These are phyloP conservation scores for Pleurotus giganteus DNA, from an alignment of 768 basidiomycete species.

Conservation along the genomic window DNA sequence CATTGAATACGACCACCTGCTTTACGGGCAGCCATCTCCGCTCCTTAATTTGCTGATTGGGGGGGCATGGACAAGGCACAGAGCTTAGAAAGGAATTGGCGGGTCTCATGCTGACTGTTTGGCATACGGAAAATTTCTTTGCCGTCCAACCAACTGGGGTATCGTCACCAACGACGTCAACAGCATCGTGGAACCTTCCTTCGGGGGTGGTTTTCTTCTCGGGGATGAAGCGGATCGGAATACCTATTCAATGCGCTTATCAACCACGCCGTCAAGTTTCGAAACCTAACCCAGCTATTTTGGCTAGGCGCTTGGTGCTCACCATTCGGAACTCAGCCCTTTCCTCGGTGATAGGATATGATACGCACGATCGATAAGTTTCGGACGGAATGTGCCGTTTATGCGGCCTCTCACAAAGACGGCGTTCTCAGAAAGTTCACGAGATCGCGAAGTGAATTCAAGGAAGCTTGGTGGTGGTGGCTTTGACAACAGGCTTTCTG, in stretches of 20 bases:
- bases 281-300: background rate
- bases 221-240: conserved; percentile 1
- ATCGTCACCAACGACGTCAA: conserved; percentile 8
- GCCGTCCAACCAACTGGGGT: background rate
- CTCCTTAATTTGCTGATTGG: background rate
- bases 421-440: background rate
- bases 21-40: conserved; percentile 4
- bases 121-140: background rate
- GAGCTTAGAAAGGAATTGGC: background rate
- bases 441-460: background rate
- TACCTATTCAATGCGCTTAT: background rate
- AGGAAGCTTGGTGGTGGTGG: background rate
- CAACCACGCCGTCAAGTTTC: background rate
- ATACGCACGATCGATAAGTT: conserved; percentile 8
- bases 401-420: conserved; percentile 1
- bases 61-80: background rate
- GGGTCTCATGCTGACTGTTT: background rate
- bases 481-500: too few relatives aligned
- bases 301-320: background rate
- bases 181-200: background rate
- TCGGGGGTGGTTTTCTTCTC: background rate
- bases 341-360: conserved; percentile 9
- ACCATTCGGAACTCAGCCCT: background rate
- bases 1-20: conserved; percentile 5
- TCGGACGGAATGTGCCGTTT: conserved; percentile 4